These are phyloP conservation scores for Lyophyllum shimeji DNA, from an alignment of 768 basidiomycete genomes.

Conservation along the genomic window DNA sequence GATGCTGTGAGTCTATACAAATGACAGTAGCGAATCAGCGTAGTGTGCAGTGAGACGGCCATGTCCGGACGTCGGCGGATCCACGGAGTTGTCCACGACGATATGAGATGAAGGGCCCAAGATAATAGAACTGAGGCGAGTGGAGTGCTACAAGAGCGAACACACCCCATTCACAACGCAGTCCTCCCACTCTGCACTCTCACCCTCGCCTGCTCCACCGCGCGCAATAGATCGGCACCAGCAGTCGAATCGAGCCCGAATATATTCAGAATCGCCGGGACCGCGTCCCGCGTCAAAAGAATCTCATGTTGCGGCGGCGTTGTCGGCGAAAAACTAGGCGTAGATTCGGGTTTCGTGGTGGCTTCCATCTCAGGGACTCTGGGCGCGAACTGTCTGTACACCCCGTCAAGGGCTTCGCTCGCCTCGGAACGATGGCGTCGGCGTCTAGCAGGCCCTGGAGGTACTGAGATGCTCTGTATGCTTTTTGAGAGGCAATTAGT, in stretches of 20 bases:
- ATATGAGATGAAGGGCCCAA: not conserved
- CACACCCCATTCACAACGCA: constrained; percentile 3
- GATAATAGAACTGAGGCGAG: not conserved
- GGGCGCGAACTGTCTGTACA: constrained; percentile 42
- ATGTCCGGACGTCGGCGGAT: not conserved
- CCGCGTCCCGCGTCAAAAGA: constrained; percentile 51
- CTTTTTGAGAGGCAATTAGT: constrained; percentile 29
- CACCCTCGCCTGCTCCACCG: constrained; percentile 56
- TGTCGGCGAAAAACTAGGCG: constrained; percentile 3
- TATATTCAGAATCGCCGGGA: constrained; percentile 47
- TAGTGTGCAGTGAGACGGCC: not conserved
- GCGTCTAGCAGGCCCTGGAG: constrained; percentile 57
- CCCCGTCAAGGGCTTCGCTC: constrained; percentile 51
- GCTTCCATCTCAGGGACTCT: not conserved
- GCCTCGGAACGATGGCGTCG: constrained; percentile 56
- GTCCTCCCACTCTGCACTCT: constrained; percentile 27
- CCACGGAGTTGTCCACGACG: not conserved
- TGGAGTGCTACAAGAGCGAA: not conserved
- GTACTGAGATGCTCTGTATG: constrained; percentile 71
- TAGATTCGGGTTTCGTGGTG: constrained; percentile 7
- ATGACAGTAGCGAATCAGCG: not conserved
- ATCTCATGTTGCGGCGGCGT: constrained; percentile 27
- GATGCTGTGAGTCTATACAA: not conserved
- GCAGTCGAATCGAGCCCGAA: constrained; percentile 47
- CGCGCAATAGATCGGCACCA: constrained; percentile 56